Evolutionary conservation across 2,329 filamentous ascomycete genomes (phyloP).

Genomic region (Penicillium sp.): DNA sequence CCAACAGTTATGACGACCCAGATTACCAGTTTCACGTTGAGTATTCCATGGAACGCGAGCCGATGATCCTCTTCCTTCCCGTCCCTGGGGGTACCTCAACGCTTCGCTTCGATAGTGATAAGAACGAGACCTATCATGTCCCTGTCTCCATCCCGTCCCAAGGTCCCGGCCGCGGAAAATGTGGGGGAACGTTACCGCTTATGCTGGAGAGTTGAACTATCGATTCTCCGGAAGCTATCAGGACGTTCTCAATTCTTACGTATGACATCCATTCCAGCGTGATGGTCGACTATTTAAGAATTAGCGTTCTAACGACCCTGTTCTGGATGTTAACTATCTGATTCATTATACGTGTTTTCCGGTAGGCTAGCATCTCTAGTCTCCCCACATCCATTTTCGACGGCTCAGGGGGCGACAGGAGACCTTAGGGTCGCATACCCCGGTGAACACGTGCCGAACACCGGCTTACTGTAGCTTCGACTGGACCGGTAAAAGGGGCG

Average conservation of each 20-base stretch:
- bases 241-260: neutral
- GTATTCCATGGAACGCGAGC: neutral
- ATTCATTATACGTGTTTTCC: neutral
- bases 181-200: conserved; percentile 1
- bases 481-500: neutral
- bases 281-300: neutral
- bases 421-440: conserved; percentile 19
- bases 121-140: conserved; percentile 10
- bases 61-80: neutral
- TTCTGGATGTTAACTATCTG: neutral
- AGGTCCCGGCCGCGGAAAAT: conserved; percentile 2
- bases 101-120: conserved; percentile 9
- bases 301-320: neutral
- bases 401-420: conserved; percentile 8
- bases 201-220: conserved; percentile 1
- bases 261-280: neutral
- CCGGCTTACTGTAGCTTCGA: neutral
- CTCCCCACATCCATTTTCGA: conserved; percentile 4
- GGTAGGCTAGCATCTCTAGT: conserved; percentile 1
- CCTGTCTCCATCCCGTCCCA: conserved; percentile 5
- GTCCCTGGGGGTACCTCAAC: conserved; percentile 14
- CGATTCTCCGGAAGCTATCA: neutral
- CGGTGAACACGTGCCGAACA: conserved; percentile 20
- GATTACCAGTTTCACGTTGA: neutral
- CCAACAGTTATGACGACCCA: neutral